Conservation (phyloP, 805 yeast species). For the Barnettozyma californica region DNA sequence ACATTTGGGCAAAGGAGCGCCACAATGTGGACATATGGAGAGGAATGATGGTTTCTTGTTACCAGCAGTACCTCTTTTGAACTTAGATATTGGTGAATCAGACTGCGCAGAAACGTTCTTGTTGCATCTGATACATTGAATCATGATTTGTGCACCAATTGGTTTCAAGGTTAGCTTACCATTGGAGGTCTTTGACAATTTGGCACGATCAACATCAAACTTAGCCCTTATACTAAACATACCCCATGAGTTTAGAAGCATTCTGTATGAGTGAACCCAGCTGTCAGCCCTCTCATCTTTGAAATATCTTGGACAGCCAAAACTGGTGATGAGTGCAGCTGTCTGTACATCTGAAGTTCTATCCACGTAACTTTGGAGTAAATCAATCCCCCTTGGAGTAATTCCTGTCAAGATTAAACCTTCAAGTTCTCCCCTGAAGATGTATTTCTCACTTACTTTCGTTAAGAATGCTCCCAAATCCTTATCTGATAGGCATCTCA, state of each 20-base stretch:
- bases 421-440: slow-evolving; percentile 78
- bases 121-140: slow-evolving; percentile 82
- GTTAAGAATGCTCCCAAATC: slow-evolving; percentile 71
- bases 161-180: slow-evolving; percentile 45
- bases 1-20: slow-evolving; percentile 82
- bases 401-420: slow-evolving; percentile 91
- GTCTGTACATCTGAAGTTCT: slow-evolving; percentile 89
- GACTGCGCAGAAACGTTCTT: slow-evolving; percentile 50
- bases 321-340: slow-evolving; percentile 74
- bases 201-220: slow-evolving; percentile 75
- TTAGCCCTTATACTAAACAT: slow-evolving; percentile 73
- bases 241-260: slow-evolving; percentile 73
- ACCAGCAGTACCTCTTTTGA: slow-evolving; percentile 8
- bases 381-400: slow-evolving; percentile 75
- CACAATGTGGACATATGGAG: slow-evolving; percentile 73
- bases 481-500: slow-evolving; percentile 75
- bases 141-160: slow-evolving; percentile 66
- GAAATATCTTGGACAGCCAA: slow-evolving; percentile 82
- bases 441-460: slow-evolving; percentile 64
- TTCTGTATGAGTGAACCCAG: slow-evolving; percentile 73
- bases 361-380: slow-evolving; percentile 82
- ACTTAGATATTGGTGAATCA: slow-evolving; percentile 4
- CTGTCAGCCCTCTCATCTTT: slow-evolving; percentile 63
- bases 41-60: slow-evolving; percentile 7
- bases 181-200: slow-evolving; percentile 46